Evolutionary conservation across 345 rosid species (phyloP).

Genomic region (Geranium rotundifolium): DNA sequence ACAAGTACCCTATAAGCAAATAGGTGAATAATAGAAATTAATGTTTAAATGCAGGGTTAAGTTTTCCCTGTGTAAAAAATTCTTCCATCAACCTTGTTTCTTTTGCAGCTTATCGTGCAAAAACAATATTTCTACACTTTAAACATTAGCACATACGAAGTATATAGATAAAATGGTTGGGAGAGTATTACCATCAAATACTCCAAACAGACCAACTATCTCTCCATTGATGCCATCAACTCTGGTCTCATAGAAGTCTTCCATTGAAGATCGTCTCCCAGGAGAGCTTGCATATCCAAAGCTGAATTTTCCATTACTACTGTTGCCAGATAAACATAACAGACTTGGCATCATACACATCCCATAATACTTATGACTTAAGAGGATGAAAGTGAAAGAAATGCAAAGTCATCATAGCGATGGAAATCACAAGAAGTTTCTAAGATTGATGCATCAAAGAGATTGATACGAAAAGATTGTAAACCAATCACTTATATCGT

Average conservation of each 20-base stretch:
- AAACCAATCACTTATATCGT: neutral
- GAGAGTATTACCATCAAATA: slow-evolving; percentile 41
- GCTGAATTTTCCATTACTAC: slow-evolving; percentile 17
- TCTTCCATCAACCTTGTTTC: neutral
- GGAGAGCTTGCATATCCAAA: slow-evolving; percentile 50
- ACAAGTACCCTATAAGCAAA: neutral
- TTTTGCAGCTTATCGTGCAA: too few relatives aligned
- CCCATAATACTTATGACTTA: neutral
- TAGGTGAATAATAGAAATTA: too few relatives aligned
- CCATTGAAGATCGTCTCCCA: slow-evolving; percentile 59
- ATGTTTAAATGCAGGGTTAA: too few relatives aligned
- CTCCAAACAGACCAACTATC: slow-evolving; percentile 50
- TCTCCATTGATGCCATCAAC: slow-evolving; percentile 46
- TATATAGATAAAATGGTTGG: neutral
- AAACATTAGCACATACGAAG: neutral
- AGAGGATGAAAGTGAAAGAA: neutral
- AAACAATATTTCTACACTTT: neutral
- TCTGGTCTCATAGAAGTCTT: slow-evolving; percentile 50
- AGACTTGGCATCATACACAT: slow-evolving; percentile 7
- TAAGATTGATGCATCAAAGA: neutral
- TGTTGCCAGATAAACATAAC: slow-evolving; percentile 14
- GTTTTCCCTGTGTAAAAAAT: neutral
- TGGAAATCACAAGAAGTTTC: neutral
- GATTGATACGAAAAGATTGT: neutral
- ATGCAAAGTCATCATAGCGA: neutral